Conservation (phyloP, 192 early-diverging fungal genomes). For the Spizellomyces sp. region DNA sequence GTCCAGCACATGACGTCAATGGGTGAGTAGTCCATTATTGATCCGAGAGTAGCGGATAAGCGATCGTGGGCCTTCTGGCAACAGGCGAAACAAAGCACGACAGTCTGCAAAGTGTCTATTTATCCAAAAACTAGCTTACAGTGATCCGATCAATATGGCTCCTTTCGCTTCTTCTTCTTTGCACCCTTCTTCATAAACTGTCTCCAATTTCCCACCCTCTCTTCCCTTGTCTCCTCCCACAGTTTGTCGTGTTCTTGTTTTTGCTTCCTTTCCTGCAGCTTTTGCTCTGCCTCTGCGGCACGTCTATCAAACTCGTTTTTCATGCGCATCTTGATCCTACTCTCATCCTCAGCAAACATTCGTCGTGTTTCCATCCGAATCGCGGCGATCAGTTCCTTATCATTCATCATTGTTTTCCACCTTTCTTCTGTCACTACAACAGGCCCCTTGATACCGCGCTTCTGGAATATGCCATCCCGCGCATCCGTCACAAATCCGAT, state of each 20-base stretch:
- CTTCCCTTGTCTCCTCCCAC: conserved; percentile 55
- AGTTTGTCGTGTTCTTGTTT: conserved; percentile 50
- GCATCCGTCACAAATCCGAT: conserved; percentile 46
- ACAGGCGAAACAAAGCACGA: no score
- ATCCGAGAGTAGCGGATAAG: no score
- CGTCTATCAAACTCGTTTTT: conserved; percentile 49
- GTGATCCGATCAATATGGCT: background rate
- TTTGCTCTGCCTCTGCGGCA: conserved; percentile 41
- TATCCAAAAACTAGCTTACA: no score
- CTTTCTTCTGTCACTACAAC: background rate
- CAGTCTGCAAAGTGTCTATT: no score
- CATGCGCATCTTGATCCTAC: conserved; percentile 37
- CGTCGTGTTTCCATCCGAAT: conserved; percentile 44
- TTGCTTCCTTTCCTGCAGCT: conserved; percentile 43
- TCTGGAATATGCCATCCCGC: conserved; percentile 36
- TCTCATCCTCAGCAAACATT: conserved; percentile 37
- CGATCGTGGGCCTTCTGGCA: no score
- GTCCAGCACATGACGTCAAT: no score
- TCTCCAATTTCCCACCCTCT: conserved; percentile 51
- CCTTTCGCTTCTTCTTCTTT: conserved; percentile 51
- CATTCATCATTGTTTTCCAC: background rate
- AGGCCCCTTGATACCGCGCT: conserved; percentile 17
- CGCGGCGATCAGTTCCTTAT: conserved; percentile 10
- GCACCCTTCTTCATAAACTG: conserved; percentile 47
- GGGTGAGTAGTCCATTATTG: no score